Conservation (phyloP, 2,329 filamentous ascomycete genomes). For the Cladosporium sp. region DNA sequence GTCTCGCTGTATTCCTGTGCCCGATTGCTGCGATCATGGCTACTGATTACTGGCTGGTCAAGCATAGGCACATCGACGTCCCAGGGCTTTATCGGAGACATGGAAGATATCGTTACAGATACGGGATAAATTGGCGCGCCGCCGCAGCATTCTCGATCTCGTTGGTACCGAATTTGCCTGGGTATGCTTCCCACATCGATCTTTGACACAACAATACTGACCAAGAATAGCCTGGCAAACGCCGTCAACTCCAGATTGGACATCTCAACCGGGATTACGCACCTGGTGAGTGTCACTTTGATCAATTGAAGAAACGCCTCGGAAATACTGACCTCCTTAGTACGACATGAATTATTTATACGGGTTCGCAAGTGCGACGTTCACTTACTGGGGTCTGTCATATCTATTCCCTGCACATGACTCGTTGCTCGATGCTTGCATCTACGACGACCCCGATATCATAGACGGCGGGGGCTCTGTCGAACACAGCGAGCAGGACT, state of each 20-base stretch:
- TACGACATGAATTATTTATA: slow-evolving; percentile 69
- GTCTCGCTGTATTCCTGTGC: slow-evolving; percentile 64
- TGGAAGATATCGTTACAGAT: slow-evolving; percentile 53
- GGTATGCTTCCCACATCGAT: background rate
- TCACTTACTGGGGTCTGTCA: slow-evolving; percentile 57
- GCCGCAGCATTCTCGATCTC: slow-evolving; percentile 58
- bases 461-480: background rate
- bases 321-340: background rate
- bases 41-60: slow-evolving; percentile 62
- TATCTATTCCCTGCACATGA: slow-evolving; percentile 52
- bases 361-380: slow-evolving; percentile 57
- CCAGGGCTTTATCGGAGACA: slow-evolving; percentile 54
- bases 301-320: background rate
- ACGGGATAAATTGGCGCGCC: slow-evolving; percentile 61
- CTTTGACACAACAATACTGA: background rate
- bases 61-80: slow-evolving; percentile 50
- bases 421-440: slow-evolving; percentile 44
- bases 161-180: slow-evolving; percentile 58
- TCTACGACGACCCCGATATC: background rate
- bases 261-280: slow-evolving; percentile 50
- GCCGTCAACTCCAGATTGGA: slow-evolving; percentile 43
- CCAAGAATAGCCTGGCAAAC: slow-evolving; percentile 44
- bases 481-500: background rate
- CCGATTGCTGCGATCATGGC: slow-evolving; percentile 63
- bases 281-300: slow-evolving; percentile 36